Conservation (phyloP, 305 asterid genomes). For the Solanum hybrid region DNA sequence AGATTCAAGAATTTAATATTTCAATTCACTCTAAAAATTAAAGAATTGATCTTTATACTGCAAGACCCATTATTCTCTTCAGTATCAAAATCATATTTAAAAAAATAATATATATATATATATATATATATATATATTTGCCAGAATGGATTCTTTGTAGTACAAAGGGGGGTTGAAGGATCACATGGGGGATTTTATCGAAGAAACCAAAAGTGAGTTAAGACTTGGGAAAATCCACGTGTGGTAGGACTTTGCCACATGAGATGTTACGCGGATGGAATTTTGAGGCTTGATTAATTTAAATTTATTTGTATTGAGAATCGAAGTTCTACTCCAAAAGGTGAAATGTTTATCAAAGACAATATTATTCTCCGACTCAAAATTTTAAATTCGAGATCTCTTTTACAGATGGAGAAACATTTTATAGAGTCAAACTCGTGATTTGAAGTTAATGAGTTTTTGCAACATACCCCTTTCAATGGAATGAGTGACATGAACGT, state of each 20-base stretch:
- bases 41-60: neutral
- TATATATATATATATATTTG: too few species aligned
- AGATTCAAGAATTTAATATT: neutral
- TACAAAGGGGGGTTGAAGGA: neutral
- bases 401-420: neutral
- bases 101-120: too few species aligned
- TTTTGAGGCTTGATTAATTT: neutral
- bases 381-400: neutral
- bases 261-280: neutral
- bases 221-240: constrained; percentile 7
- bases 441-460: too few species aligned
- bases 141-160: neutral
- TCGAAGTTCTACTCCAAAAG: too few species aligned
- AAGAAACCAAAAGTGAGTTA: neutral
- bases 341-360: neutral
- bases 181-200: constrained; percentile 3
- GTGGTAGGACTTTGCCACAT: constrained; percentile 13
- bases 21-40: neutral
- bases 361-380: neutral
- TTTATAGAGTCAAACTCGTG: neutral
- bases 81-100: neutral
- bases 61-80: neutral
- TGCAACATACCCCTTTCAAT: too few species aligned
- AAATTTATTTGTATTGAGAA: neutral
- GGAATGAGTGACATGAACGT: too few species aligned